These are phyloP conservation scores for Aplosporella prunicola DNA, from an alignment of 2,329 filamentous ascomycete genomes.

Conservation along the genomic window DNA sequence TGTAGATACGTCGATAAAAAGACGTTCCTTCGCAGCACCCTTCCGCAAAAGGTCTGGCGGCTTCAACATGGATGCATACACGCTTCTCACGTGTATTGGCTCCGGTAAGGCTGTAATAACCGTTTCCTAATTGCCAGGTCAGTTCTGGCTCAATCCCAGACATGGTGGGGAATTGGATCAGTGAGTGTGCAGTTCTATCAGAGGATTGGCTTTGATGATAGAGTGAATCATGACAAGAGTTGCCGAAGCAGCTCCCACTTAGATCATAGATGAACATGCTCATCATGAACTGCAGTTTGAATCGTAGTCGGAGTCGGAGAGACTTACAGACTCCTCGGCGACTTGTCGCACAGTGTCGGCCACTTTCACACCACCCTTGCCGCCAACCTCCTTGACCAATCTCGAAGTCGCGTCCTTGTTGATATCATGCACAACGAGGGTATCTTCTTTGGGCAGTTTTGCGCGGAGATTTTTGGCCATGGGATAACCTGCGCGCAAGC, in stretches of 20 bases:
- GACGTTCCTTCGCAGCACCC: slow-evolving; percentile 47
- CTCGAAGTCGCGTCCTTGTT: slow-evolving; percentile 47
- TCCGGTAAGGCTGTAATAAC: slow-evolving; percentile 47
- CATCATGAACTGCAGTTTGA: slow-evolving; percentile 36
- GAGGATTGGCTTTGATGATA: slow-evolving; percentile 10
- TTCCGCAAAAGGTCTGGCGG: slow-evolving; percentile 43
- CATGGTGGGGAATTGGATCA: not conserved
- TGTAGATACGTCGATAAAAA: slow-evolving; percentile 95
- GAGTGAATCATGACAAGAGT: slow-evolving; percentile 25
- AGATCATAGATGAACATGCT: slow-evolving; percentile 56
- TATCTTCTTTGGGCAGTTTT: slow-evolving; percentile 55
- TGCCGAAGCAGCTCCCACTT: slow-evolving; percentile 55
- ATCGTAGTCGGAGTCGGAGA: not conserved
- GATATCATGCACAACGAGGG: slow-evolving; percentile 55
- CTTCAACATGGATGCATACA: slow-evolving; percentile 59
- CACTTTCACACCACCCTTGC: slow-evolving; percentile 43
- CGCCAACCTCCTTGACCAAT: slow-evolving; percentile 47
- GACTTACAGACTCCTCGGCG: slow-evolving; percentile 57
- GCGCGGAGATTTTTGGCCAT: slow-evolving; percentile 64
- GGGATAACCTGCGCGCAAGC: slow-evolving; percentile 47
- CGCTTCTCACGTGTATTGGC: slow-evolving; percentile 41
- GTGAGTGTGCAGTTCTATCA: slow-evolving; percentile 11
- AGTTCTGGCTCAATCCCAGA: slow-evolving; percentile 15
- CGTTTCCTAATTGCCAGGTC: slow-evolving; percentile 30
- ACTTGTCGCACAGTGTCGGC: slow-evolving; percentile 51